These are phyloP conservation scores for Podospora tetraspora DNA, from an alignment of 495 filamentous ascomycete species.

Conservation along the genomic window DNA sequence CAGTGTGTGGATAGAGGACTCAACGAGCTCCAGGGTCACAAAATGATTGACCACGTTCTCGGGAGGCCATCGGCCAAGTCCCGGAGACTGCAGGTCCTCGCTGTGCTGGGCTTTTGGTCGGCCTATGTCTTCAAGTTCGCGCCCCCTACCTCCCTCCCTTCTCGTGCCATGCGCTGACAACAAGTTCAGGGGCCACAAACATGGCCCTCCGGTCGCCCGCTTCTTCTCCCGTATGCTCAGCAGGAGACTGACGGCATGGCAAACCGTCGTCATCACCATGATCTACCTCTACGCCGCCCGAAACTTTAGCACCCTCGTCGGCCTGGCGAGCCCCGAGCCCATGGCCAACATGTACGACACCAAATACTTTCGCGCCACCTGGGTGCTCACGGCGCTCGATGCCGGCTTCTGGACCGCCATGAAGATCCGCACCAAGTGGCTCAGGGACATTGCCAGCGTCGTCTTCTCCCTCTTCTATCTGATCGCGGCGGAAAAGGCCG, in stretches of 20 bases:
- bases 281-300: slow-evolving; percentile 87
- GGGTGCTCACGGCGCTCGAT: slow-evolving; percentile 90
- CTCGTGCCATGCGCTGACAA: neutral
- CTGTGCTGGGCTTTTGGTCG: slow-evolving; percentile 88
- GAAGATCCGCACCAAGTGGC: slow-evolving; percentile 75
- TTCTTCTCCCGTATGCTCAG: slow-evolving; percentile 65
- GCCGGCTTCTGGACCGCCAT: slow-evolving; percentile 99
- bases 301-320: slow-evolving; percentile 88
- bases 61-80: slow-evolving; percentile 86
- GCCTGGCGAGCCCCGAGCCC: slow-evolving; percentile 88
- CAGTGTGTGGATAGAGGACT: neutral
- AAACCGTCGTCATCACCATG: slow-evolving; percentile 79
- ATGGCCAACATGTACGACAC: slow-evolving; percentile 89
- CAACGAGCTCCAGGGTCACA: slow-evolving; percentile 5
- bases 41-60: slow-evolving; percentile 75
- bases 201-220: slow-evolving; percentile 78
- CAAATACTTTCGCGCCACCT: slow-evolving; percentile 96
- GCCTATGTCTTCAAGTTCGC: slow-evolving; percentile 58
- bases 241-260: slow-evolving; percentile 70
- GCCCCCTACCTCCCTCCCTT: too few species aligned
- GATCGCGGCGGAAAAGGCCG: slow-evolving; percentile 85
- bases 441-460: slow-evolving; percentile 75
- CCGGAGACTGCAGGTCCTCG: slow-evolving; percentile 86
- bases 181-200: slow-evolving; percentile 62
- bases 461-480: slow-evolving; percentile 85